Evolutionary conservation across 2,329 filamentous ascomycete species (phyloP).

Genomic region (Trichoderma pleuroti): DNA sequence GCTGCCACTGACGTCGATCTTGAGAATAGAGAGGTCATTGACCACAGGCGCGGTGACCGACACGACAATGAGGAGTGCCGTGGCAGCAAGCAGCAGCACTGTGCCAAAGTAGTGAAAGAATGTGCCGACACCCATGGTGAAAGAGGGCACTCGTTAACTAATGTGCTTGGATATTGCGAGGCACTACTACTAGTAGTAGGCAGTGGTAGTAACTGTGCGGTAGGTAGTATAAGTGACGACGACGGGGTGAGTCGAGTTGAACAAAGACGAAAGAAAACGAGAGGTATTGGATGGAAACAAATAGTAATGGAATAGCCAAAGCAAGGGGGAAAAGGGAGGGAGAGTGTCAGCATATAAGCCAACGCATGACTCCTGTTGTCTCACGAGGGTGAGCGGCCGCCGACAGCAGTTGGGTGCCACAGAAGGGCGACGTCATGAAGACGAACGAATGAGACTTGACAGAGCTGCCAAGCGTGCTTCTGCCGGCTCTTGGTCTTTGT

Average conservation of each 20-base stretch:
- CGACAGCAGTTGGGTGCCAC: conserved; percentile 7
- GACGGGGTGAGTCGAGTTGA: neutral
- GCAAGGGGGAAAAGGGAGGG: conserved; percentile 5
- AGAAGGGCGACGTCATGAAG: conserved; percentile 21
- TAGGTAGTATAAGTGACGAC: neutral
- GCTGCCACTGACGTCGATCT: conserved; percentile 43
- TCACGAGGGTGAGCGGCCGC: conserved; percentile 18
- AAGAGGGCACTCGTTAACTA: neutral
- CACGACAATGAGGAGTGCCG: conserved; percentile 55
- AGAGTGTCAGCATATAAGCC: conserved; percentile 20
- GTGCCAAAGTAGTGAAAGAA: conserved; percentile 57
- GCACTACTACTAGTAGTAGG: too few relatives aligned
- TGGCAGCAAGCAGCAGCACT: conserved; percentile 52
- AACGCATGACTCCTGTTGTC: conserved; percentile 12
- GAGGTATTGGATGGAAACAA: conserved; percentile 5
- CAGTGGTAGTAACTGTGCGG: neutral
- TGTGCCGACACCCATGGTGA: conserved; percentile 46
- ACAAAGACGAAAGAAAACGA: neutral
- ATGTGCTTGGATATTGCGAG: neutral
- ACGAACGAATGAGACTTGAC: conserved; percentile 3
- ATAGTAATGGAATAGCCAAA: neutral
- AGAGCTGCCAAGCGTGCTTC: conserved; percentile 8
- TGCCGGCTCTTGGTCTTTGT: conserved; percentile 1
- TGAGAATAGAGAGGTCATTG: conserved; percentile 51
- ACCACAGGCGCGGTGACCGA: conserved; percentile 58